Percentiles rank a stretch among this genome's conserved stretches.
These are phyloP conservation scores for Pythium dissimile DNA, from an alignment of 352 stramenopile genomes.

Conservation along the genomic window DNA sequence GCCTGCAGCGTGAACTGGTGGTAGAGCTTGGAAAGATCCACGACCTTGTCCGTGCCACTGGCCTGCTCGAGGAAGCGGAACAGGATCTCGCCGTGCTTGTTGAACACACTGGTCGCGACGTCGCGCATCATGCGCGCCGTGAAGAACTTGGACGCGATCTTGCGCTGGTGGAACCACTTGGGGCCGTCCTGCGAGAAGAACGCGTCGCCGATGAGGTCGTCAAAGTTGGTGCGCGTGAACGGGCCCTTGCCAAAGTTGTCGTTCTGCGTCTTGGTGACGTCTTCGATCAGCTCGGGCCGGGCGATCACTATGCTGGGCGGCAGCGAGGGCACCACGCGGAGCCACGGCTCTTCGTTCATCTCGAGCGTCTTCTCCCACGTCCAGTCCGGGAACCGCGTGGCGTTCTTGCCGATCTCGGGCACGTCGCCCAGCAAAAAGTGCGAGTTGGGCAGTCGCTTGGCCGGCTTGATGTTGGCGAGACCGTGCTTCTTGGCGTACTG, in stretches of 20 bases:
- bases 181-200: slow-evolving; percentile 21
- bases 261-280: slow-evolving; percentile 22
- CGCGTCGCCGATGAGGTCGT: slow-evolving; percentile 16
- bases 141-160: slow-evolving; percentile 19
- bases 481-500: slow-evolving; percentile 2
- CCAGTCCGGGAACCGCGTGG: slow-evolving; percentile 17
- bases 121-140: slow-evolving; percentile 10
- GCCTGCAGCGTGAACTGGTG: slow-evolving; percentile 24
- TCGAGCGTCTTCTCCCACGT: slow-evolving; percentile 12
- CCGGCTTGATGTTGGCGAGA: slow-evolving; percentile 2
- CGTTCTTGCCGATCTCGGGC: slow-evolving; percentile 5
- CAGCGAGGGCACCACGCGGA: slow-evolving; percentile 2
- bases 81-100: slow-evolving; percentile 8
- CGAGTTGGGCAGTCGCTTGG: background rate
- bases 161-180: slow-evolving; percentile 19
- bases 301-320: slow-evolving; percentile 10
- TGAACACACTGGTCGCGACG: slow-evolving; percentile 5
- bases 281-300: slow-evolving; percentile 14
- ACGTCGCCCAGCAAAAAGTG: background rate
- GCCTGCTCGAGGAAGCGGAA: background rate
- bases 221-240: slow-evolving; percentile 1
- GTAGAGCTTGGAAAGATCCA: slow-evolving; percentile 17
- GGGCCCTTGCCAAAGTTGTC: slow-evolving; percentile 13
- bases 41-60: background rate
- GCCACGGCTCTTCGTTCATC: slow-evolving; percentile 3